Evolutionary conservation across 805 yeast species (phyloP).

Genomic region (Tanozyma kutaoensis): DNA sequence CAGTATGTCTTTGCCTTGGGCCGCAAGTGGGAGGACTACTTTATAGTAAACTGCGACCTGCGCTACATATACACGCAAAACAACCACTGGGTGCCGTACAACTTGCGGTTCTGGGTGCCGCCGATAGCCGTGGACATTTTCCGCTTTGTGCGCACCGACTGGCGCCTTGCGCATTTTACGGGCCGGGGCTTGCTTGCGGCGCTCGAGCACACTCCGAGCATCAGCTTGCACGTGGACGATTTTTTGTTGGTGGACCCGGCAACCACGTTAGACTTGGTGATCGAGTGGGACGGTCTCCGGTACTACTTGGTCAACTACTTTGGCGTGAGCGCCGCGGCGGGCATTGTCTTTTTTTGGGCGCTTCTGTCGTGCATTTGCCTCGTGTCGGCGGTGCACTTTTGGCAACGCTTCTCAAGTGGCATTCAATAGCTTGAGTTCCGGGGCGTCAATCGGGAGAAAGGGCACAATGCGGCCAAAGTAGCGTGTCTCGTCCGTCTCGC

Average conservation of each 20-base stretch:
- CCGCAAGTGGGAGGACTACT: conserved; percentile 2
- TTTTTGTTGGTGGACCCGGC: conserved; percentile 3
- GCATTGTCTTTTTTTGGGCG: conserved; percentile 24
- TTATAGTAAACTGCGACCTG: conserved; percentile 17
- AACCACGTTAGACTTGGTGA: conserved; percentile 13
- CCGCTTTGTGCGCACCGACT: too few species aligned
- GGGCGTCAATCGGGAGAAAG: conserved; percentile 21
- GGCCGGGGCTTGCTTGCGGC: too few species aligned
- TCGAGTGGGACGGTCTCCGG: conserved; percentile 26
- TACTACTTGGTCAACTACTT: conserved; percentile 25
- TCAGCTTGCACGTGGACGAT: not conserved
- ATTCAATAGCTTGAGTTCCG: not conserved
- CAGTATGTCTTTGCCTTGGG: conserved; percentile 2
- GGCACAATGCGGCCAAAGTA: conserved; percentile 26
- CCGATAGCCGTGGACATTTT: conserved; percentile 14
- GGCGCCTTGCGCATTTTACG: too few species aligned
- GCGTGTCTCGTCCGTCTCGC: conserved; percentile 11
- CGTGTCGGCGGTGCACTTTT: conserved; percentile 10
- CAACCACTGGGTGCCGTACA: conserved; percentile 21
- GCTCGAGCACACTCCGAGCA: not conserved
- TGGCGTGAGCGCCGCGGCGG: conserved; percentile 17
- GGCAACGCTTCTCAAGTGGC: too few species aligned
- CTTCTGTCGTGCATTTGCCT: conserved; percentile 18
- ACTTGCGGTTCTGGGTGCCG: conserved; percentile 22
- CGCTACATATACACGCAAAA: conserved; percentile 13